phyloP scores from a whole-genome alignment of 164 flowering plant genomes.

The Kingdonia uniflora region DNA sequence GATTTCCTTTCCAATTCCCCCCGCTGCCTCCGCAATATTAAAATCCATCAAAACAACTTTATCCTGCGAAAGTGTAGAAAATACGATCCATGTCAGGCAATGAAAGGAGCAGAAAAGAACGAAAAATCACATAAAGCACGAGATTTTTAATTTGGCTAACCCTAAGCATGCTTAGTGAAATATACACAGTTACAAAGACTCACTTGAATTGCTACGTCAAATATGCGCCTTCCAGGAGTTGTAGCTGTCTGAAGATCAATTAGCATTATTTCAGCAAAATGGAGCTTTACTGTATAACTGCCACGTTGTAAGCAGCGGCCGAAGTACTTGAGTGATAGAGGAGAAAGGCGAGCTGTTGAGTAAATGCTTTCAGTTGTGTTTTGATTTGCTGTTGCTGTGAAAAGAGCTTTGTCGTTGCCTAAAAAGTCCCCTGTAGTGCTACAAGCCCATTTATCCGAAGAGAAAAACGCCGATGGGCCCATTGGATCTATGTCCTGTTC shows the following conservation, averaged over 20 bases:
- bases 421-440: slow-evolving; percentile 49
- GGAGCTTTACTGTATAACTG: slow-evolving; percentile 27
- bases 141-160: too few relatives aligned
- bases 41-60: slow-evolving; percentile 27
- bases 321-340: slow-evolving; percentile 29
- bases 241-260: slow-evolving; percentile 8
- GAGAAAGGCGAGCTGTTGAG: slow-evolving; percentile 26
- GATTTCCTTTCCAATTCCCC: slow-evolving; percentile 25
- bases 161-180: too few relatives aligned
- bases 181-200: too few relatives aligned
- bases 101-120: neutral
- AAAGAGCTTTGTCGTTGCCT: slow-evolving; percentile 16
- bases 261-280: slow-evolving; percentile 31
- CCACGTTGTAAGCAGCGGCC: slow-evolving; percentile 27
- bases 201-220: slow-evolving; percentile 31
- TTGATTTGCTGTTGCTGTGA: slow-evolving; percentile 16
- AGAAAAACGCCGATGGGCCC: slow-evolving; percentile 35
- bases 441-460: slow-evolving; percentile 42
- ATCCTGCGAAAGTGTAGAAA: slow-evolving; percentile 16
- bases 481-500: slow-evolving; percentile 27
- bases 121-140: too few relatives aligned
- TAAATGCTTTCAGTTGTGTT: slow-evolving; percentile 23
- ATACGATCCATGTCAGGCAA: too few relatives aligned
- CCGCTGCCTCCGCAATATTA: slow-evolving; percentile 32
- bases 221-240: slow-evolving; percentile 25